Conservation (phyloP, 768 basidiomycete species). For the Amanita inopinata region DNA sequence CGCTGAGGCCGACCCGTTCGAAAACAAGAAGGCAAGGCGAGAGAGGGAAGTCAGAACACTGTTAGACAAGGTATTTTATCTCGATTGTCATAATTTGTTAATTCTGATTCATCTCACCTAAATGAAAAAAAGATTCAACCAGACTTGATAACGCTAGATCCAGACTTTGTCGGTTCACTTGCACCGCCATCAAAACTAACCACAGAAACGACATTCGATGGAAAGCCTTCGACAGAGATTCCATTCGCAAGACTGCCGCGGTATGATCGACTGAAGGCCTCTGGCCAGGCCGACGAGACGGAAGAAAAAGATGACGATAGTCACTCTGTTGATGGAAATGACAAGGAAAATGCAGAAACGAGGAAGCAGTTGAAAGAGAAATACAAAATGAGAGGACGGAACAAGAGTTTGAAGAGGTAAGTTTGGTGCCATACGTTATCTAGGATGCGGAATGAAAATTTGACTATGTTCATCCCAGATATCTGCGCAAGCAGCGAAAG, state of each 20-base stretch:
- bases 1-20: slow-evolving; percentile 90
- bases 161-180: slow-evolving; percentile 65
- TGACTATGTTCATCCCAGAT: slow-evolving; percentile 15
- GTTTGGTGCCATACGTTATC: background rate
- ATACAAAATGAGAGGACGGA: slow-evolving; percentile 80
- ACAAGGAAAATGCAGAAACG: slow-evolving; percentile 23
- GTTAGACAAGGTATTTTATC: slow-evolving; percentile 65
- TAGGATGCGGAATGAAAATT: background rate
- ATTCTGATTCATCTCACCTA: slow-evolving; percentile 4
- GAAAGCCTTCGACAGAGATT: slow-evolving; percentile 32
- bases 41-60: slow-evolving; percentile 89
- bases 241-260: slow-evolving; percentile 71
- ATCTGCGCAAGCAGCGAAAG: slow-evolving; percentile 85
- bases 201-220: slow-evolving; percentile 30
- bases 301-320: slow-evolving; percentile 37
- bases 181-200: slow-evolving; percentile 51
- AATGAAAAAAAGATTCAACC: slow-evolving; percentile 95
- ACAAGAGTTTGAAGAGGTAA: slow-evolving; percentile 69
- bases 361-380: slow-evolving; percentile 43
- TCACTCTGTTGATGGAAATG: slow-evolving; percentile 30
- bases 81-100: slow-evolving; percentile 1
- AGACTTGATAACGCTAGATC: slow-evolving; percentile 82
- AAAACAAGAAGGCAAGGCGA: slow-evolving; percentile 67
- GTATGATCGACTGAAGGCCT: slow-evolving; percentile 63
- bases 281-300: slow-evolving; percentile 66